Percentiles rank a stretch among this genome's conserved stretches.
phyloP scores from a whole-genome alignment of 176 grass and related monocot genomes.

The Saccharum spontaneum region DNA sequence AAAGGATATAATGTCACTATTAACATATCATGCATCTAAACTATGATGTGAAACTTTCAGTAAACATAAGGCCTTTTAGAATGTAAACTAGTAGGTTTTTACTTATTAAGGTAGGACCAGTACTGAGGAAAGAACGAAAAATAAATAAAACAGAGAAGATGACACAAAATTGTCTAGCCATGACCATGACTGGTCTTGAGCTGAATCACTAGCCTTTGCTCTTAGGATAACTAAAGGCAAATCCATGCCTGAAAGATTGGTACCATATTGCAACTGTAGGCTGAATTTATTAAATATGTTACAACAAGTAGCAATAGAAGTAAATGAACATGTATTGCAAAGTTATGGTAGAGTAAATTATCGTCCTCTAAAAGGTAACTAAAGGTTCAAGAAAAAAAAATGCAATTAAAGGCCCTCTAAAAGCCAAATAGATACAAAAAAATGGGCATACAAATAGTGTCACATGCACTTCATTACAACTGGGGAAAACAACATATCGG shows the following conservation, averaged over 20 bases:
- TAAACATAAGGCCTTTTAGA: background rate
- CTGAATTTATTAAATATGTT: background rate
- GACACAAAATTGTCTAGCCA: background rate
- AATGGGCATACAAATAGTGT: conserved; percentile 2
- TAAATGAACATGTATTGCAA: conserved; percentile 18
- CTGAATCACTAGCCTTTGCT: background rate
- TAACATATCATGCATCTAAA: conserved; percentile 13
- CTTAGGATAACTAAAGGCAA: background rate
- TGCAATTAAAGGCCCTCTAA: background rate
- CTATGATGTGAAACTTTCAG: background rate
- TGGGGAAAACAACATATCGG: background rate
- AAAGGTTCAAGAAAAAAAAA: background rate
- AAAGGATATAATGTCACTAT: conserved; percentile 5
- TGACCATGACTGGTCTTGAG: background rate
- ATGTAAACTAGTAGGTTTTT: background rate
- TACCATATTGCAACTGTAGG: background rate
- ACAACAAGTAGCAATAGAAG: background rate
- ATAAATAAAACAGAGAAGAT: background rate
- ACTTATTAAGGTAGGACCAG: background rate
- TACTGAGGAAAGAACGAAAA: background rate
- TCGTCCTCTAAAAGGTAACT: background rate
- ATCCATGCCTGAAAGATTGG: background rate
- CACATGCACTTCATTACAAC: background rate
- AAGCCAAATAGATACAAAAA: conserved; percentile 2
- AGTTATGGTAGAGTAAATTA: background rate